Percentiles rank a stretch among this genome's conserved stretches.
These are phyloP conservation scores for Cinnamomum chago DNA, from an alignment of 164 flowering plant genomes.

Conservation along the genomic window DNA sequence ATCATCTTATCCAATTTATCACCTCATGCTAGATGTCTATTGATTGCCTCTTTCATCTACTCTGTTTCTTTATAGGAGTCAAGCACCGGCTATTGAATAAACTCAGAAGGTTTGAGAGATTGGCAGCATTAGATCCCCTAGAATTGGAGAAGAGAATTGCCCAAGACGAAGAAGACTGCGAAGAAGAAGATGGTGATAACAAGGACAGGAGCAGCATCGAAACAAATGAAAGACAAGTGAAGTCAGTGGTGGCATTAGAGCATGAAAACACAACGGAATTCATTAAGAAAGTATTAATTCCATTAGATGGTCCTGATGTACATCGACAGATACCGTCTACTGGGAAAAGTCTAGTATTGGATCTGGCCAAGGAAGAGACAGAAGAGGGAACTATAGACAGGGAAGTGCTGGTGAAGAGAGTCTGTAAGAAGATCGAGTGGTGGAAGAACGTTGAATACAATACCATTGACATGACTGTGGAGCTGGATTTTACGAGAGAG, in stretches of 20 bases:
- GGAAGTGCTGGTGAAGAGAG: not conserved
- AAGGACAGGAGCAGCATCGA: not conserved
- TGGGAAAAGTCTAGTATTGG: not conserved
- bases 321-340: not conserved
- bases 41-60: not conserved
- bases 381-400: not conserved
- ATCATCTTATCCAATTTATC: not conserved
- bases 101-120: slow-evolving; percentile 5
- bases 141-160: not conserved
- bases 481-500: not conserved
- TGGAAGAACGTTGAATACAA: slow-evolving; percentile 1
- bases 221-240: not conserved
- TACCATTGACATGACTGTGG: not conserved
- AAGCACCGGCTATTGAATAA: not conserved
- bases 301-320: not conserved
- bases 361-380: not conserved
- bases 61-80: not conserved
- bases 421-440: not conserved
- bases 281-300: not conserved
- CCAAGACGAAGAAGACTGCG: not conserved
- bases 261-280: not conserved
- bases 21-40: not conserved
- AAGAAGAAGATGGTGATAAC: not conserved
- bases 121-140: slow-evolving; percentile 3
- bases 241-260: not conserved